phyloP scores from a whole-genome alignment of 805 yeast species.

The Wickerhamomyces kurtzmanii region DNA sequence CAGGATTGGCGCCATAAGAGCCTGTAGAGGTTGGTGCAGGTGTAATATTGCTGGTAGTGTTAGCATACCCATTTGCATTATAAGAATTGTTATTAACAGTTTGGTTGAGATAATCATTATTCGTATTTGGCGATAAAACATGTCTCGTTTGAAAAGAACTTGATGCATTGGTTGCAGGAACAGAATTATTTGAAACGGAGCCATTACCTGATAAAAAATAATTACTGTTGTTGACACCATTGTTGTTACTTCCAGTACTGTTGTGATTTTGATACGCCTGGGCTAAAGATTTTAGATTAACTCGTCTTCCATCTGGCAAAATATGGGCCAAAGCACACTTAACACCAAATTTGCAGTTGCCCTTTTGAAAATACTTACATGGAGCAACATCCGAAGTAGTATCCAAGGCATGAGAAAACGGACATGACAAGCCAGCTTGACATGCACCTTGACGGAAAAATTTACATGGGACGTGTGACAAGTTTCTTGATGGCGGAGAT shows the following conservation, averaged over 20 bases:
- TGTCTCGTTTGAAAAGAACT: no score
- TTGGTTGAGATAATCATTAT: no score
- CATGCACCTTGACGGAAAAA: constrained; percentile 88
- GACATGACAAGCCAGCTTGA: constrained; percentile 90
- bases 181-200: no score
- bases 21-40: no score
- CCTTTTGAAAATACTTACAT: constrained; percentile 91
- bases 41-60: no score
- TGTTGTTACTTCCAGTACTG: constrained; percentile 4
- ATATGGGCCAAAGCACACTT: constrained; percentile 93
- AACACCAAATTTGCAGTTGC: constrained; percentile 92
- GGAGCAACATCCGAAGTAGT: constrained; percentile 42
- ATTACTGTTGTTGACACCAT: background rate
- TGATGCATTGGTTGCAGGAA: no score
- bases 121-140: no score
- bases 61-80: no score
- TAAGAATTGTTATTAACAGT: no score
- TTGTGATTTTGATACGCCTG: constrained; percentile 18
- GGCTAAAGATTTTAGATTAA: constrained; percentile 39
- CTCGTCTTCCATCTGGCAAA: constrained; percentile 79
- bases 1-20: no score
- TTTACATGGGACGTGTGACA: constrained; percentile 97
- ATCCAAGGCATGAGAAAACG: constrained; percentile 70
- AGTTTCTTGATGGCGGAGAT: no score
- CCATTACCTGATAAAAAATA: background rate